Conservation (phyloP, 371 early-diverging fungal species). For the Parasitella parasitica region DNA sequence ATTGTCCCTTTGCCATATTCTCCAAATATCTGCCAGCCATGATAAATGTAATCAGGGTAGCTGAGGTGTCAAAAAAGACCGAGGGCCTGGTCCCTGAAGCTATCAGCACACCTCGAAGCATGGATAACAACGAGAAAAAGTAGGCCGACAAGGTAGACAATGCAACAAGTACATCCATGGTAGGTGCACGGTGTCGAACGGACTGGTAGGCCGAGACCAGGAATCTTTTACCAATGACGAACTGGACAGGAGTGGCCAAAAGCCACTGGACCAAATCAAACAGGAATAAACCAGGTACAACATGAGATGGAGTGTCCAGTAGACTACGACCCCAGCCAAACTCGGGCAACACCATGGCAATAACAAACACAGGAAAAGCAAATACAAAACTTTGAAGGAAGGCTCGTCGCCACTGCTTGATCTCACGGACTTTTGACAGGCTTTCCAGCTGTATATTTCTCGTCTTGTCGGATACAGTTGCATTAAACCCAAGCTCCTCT, state of each 20-base stretch:
- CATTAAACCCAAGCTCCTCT: conserved; percentile 85
- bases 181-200: conserved; percentile 76
- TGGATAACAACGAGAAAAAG: conserved; percentile 66
- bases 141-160: conserved; percentile 88
- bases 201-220: conserved; percentile 79
- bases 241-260: conserved; percentile 90
- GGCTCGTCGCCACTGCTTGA: conserved; percentile 75
- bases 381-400: conserved; percentile 65
- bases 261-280: conserved; percentile 57
- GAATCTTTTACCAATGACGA: conserved; percentile 83
- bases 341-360: conserved; percentile 85
- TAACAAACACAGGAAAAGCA: conserved; percentile 80
- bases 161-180: conserved; percentile 95
- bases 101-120: conserved; percentile 30
- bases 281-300: conserved; percentile 64
- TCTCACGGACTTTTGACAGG: conserved; percentile 83
- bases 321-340: conserved; percentile 45
- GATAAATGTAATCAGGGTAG: conserved; percentile 90
- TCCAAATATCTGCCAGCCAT: conserved; percentile 89
- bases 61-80: conserved; percentile 91
- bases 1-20: conserved; percentile 92
- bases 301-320: conserved; percentile 43
- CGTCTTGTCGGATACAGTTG: conserved; percentile 59
- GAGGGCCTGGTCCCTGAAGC: conserved; percentile 51
- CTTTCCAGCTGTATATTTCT: conserved; percentile 84